These are phyloP conservation scores for Gloeopeniophorella convolvens DNA, from an alignment of 768 basidiomycete species.

Conservation along the genomic window DNA sequence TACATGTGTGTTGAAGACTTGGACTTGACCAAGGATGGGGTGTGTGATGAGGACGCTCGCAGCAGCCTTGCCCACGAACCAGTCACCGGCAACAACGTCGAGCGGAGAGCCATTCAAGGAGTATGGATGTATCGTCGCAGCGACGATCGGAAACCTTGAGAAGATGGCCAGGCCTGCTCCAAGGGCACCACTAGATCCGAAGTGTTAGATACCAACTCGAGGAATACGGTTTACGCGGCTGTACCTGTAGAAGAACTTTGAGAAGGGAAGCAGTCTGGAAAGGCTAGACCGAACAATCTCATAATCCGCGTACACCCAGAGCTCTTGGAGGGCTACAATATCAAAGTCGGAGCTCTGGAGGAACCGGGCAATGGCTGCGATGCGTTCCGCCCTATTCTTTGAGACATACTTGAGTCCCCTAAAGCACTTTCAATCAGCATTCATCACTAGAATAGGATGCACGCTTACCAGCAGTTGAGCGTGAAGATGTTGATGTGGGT, in stretches of 20 bases:
- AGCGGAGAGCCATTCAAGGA: slow-evolving; percentile 79
- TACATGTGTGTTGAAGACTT: slow-evolving; percentile 89
- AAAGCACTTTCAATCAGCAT: background rate
- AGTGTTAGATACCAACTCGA: background rate
- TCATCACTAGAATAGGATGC: background rate
- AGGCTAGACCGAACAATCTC: slow-evolving; percentile 55
- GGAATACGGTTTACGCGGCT: slow-evolving; percentile 5
- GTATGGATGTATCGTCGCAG: slow-evolving; percentile 68
- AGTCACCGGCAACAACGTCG: slow-evolving; percentile 80
- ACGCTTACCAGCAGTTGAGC: slow-evolving; percentile 72
- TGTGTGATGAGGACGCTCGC: slow-evolving; percentile 68
- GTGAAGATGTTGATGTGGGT: slow-evolving; percentile 53
- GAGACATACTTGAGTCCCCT: slow-evolving; percentile 89
- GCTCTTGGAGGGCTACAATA: slow-evolving; percentile 78
- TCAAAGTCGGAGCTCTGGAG: slow-evolving; percentile 63
- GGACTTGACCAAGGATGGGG: slow-evolving; percentile 66
- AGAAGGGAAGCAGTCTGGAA: slow-evolving; percentile 49
- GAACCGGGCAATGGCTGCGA: slow-evolving; percentile 65
- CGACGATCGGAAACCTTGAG: slow-evolving; percentile 73
- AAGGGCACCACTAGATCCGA: slow-evolving; percentile 65
- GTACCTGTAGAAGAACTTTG: slow-evolving; percentile 81
- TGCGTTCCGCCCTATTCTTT: slow-evolving; percentile 63
- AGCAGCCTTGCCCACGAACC: slow-evolving; percentile 89
- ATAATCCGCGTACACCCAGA: slow-evolving; percentile 85
- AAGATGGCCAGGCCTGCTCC: slow-evolving; percentile 90